Evolutionary conservation across 164 flowering plant species (phyloP).

Genomic region (Litsea cubeba): DNA sequence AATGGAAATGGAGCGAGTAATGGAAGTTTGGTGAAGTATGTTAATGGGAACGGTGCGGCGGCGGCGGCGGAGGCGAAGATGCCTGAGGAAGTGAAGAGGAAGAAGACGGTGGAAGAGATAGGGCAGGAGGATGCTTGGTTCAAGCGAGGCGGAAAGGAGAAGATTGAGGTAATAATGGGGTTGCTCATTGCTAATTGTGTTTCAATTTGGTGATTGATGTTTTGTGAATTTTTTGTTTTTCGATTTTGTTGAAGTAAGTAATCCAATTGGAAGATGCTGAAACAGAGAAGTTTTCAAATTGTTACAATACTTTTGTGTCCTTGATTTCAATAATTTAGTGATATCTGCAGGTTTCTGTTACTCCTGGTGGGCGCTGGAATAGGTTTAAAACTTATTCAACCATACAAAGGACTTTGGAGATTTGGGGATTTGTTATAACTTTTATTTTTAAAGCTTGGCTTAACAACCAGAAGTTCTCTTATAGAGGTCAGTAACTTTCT

Average conservation of each 20-base stretch:
- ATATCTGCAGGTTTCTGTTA: slow-evolving; percentile 78
- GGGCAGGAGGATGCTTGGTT: slow-evolving; percentile 99
- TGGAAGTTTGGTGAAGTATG: slow-evolving; percentile 53
- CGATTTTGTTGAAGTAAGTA: not conserved
- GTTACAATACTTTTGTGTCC: not conserved
- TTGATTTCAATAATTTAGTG: slow-evolving; percentile 1
- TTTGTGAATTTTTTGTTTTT: not conserved
- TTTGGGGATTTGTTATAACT: slow-evolving; percentile 88
- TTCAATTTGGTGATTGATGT: not conserved
- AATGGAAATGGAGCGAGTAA: slow-evolving; percentile 33
- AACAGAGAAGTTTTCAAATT: not conserved
- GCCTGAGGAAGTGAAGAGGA: slow-evolving; percentile 26
- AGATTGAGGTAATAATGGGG: slow-evolving; percentile 43
- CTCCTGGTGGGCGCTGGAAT: slow-evolving; percentile 97
- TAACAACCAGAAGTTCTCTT: slow-evolving; percentile 79
- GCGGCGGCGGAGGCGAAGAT: slow-evolving; percentile 12
- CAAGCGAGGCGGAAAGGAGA: slow-evolving; percentile 36
- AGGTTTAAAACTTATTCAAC: slow-evolving; percentile 95
- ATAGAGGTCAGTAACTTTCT: slow-evolving; percentile 47
- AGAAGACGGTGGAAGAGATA: slow-evolving; percentile 79
- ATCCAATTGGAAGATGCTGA: not conserved
- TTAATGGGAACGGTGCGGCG: slow-evolving; percentile 44
- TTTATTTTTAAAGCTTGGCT: slow-evolving; percentile 78
- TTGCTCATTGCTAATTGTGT: no score
- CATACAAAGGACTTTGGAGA: slow-evolving; percentile 91